Evolutionary conservation across 208 protist species (phyloP).

Genomic region (Acanthamoeba polyphaga): DNA sequence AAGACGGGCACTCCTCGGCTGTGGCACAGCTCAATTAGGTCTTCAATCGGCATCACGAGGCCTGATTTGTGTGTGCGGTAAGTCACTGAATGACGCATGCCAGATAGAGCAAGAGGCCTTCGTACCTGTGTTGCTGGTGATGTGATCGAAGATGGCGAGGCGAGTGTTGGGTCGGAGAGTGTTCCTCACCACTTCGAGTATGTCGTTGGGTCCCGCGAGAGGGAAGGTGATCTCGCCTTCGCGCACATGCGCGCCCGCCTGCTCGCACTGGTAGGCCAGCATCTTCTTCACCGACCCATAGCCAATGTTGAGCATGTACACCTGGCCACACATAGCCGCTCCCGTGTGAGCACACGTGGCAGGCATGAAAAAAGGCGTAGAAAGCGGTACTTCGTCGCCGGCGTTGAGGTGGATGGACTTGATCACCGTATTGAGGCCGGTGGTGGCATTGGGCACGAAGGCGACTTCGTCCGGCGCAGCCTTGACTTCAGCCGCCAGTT

Average conservation of each 20-base stretch:
- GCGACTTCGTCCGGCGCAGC: conserved; percentile 91
- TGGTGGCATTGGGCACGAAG: conserved; percentile 93
- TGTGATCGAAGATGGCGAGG: conserved; percentile 92
- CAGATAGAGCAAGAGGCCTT: not conserved
- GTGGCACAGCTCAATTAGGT: conserved; percentile 89
- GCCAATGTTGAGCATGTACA: conserved; percentile 91
- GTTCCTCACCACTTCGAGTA: conserved; percentile 84
- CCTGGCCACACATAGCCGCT: not conserved
- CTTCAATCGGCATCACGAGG: conserved; percentile 51
- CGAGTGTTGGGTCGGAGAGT: conserved; percentile 77
- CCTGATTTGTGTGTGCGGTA: conserved; percentile 88
- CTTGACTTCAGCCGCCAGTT: conserved; percentile 90
- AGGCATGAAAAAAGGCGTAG: not conserved
- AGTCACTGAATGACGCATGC: not conserved
- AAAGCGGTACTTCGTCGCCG: conserved; percentile 85
- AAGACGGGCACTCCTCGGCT: conserved; percentile 92
- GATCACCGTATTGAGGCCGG: conserved; percentile 93
- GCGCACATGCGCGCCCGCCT: conserved; percentile 90
- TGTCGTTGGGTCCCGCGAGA: conserved; percentile 88
- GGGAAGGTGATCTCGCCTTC: conserved; percentile 89
- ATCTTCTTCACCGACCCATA: conserved; percentile 95
- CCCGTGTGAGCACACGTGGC: not conserved
- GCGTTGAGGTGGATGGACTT: conserved; percentile 85
- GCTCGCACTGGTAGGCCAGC: conserved; percentile 91
- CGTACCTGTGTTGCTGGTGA: conserved; percentile 92